phyloP scores from a whole-genome alignment of 1,284 basidiomycete species.

The Pyrrhoderma noxium region DNA sequence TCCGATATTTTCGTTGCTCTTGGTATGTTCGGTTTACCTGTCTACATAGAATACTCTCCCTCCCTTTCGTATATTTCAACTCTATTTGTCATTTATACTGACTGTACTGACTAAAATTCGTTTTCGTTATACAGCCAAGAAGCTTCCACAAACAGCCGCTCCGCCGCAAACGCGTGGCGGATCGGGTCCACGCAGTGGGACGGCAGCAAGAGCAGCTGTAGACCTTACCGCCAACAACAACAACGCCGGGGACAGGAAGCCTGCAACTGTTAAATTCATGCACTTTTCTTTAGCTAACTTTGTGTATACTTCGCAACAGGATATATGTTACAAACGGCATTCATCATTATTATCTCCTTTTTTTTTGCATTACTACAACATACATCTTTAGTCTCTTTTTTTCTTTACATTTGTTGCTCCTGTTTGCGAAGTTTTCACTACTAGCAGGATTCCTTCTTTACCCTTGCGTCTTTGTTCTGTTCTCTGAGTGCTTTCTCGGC shows the following conservation, averaged over 20 bases:
- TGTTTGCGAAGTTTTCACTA: too few relatives aligned
- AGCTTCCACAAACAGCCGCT: slow-evolving; percentile 68
- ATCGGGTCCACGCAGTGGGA: slow-evolving; percentile 35
- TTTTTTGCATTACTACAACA: slow-evolving; percentile 6
- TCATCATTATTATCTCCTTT: slow-evolving; percentile 17
- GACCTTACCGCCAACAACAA: slow-evolving; percentile 62
- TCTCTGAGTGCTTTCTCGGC: too few relatives aligned
- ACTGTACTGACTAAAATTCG: slow-evolving; percentile 9
- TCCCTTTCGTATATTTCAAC: slow-evolving; percentile 12
- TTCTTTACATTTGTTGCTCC: too few relatives aligned
- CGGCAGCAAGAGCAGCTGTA: slow-evolving; percentile 49
- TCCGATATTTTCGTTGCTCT: slow-evolving; percentile 84
- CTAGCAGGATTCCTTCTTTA: too few relatives aligned
- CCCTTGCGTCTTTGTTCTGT: too few relatives aligned
- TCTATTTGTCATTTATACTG: slow-evolving; percentile 5
- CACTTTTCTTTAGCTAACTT: background rate
- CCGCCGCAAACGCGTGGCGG: slow-evolving; percentile 49
- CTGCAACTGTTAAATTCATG: slow-evolving; percentile 60
- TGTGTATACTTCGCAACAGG: background rate
- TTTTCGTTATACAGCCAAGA: slow-evolving; percentile 54
- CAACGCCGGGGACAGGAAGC: slow-evolving; percentile 48
- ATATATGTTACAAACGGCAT: background rate
- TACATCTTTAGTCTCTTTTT: too few relatives aligned
- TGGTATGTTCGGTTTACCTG: slow-evolving; percentile 42
- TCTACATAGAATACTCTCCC: background rate